These are phyloP conservation scores for Syncephalastrum sp. DNA, from an alignment of 371 early-diverging fungal species.

Conservation along the genomic window DNA sequence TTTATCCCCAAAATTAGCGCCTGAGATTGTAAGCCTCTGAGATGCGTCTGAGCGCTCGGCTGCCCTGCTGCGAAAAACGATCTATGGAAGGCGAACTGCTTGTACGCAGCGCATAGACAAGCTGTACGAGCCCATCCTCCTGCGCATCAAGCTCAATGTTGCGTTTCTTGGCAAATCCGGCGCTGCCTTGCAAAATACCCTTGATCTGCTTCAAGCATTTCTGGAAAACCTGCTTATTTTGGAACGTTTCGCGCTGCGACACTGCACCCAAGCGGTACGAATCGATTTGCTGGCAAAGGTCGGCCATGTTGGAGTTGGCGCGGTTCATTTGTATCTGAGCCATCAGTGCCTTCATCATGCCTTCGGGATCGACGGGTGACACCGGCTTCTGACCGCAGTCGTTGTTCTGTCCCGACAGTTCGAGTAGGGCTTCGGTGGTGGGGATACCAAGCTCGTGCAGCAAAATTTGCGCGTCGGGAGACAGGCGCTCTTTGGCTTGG, in stretches of 20 bases:
- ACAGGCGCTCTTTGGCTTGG: slow-evolving; percentile 40
- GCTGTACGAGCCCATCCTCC: slow-evolving; percentile 41
- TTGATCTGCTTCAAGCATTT: slow-evolving; percentile 52
- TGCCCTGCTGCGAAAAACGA: slow-evolving; percentile 19
- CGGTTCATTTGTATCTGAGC: slow-evolving; percentile 56
- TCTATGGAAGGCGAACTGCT: slow-evolving; percentile 30
- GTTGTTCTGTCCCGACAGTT: slow-evolving; percentile 43
- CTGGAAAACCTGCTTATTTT: slow-evolving; percentile 51
- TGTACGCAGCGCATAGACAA: slow-evolving; percentile 43
- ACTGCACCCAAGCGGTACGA: slow-evolving; percentile 42
- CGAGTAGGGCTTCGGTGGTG: slow-evolving; percentile 42
- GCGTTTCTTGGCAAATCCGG: slow-evolving; percentile 38
- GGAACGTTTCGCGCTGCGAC: slow-evolving; percentile 45
- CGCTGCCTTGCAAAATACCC: slow-evolving; percentile 41
- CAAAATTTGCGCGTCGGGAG: slow-evolving; percentile 48
- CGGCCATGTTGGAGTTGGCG: slow-evolving; percentile 54
- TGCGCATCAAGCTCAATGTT: slow-evolving; percentile 26
- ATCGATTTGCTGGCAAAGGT: slow-evolving; percentile 52
- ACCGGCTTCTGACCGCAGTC: slow-evolving; percentile 38
- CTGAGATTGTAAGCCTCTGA: slow-evolving; percentile 49
- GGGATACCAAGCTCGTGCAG: slow-evolving; percentile 49
- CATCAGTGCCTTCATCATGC: slow-evolving; percentile 54
- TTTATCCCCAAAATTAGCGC: neutral
- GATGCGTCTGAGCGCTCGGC: slow-evolving; percentile 38
- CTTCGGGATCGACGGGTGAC: slow-evolving; percentile 43